Evolutionary conservation across 345 rosid species (phyloP).

Genomic region (Dovyalis caffra): DNA sequence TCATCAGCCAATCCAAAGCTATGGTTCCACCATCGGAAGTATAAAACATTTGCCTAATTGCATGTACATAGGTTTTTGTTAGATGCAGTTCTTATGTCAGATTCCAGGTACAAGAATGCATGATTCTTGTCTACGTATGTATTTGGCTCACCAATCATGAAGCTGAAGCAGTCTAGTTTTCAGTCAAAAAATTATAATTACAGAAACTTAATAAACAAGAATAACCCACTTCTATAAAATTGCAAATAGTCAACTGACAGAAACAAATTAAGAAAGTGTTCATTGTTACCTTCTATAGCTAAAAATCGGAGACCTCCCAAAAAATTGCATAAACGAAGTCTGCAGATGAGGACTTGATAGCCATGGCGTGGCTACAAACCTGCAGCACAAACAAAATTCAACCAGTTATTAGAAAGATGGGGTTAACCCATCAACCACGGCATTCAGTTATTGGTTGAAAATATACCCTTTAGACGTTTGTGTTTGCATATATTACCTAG

Average conservation of each 20-base stretch:
- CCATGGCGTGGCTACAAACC: conserved; percentile 81
- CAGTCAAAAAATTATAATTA: too few species aligned
- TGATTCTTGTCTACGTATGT: too few species aligned
- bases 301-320: conserved; percentile 73
- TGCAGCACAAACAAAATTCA: conserved; percentile 23
- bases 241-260: too few species aligned
- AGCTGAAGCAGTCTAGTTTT: too few species aligned
- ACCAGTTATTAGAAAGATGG: not conserved
- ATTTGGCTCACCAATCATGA: not conserved
- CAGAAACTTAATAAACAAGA: too few species aligned
- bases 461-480: too few species aligned
- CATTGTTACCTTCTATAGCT: conserved; percentile 58
- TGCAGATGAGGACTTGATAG: conserved; percentile 89
- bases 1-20: conserved; percentile 80
- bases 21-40: conserved; percentile 87
- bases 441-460: too few species aligned
- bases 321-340: conserved; percentile 58
- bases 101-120: too few species aligned
- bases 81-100: not conserved
- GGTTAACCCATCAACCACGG: too few species aligned
- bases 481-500: conserved; percentile 40
- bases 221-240: too few species aligned
- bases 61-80: not conserved
- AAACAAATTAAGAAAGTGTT: not conserved
- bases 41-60: conserved; percentile 58